phyloP scores from a whole-genome alignment of 1,284 basidiomycete species.

The Boletus holoroseus region DNA sequence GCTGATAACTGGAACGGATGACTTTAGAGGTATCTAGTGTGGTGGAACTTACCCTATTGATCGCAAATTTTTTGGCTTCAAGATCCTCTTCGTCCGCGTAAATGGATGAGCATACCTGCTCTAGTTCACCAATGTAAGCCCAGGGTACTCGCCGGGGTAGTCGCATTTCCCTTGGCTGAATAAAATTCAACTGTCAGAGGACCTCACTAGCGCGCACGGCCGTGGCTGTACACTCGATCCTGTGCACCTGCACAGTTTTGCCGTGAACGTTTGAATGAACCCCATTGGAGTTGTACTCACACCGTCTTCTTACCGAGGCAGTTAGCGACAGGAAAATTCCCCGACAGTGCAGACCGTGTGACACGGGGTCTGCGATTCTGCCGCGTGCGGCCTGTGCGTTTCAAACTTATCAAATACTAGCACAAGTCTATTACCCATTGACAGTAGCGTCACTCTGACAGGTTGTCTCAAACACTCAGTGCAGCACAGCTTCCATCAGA shows the following conservation, averaged over 20 bases:
- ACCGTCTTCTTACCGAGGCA: too few relatives aligned
- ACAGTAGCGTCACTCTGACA: neutral
- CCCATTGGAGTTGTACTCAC: too few relatives aligned
- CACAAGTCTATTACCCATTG: neutral
- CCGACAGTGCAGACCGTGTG: too few relatives aligned
- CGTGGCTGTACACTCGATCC: neutral
- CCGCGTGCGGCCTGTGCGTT: neutral
- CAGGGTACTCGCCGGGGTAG: slow-evolving; percentile 83
- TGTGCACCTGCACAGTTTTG: too few relatives aligned
- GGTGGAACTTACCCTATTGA: slow-evolving; percentile 60
- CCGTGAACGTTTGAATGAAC: too few relatives aligned
- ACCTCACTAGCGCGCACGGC: neutral
- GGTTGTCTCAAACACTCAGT: neutral
- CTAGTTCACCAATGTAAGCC: slow-evolving; percentile 69
- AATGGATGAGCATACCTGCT: slow-evolving; percentile 77
- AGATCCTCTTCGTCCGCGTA: slow-evolving; percentile 64
- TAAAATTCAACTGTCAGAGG: neutral
- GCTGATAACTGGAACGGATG: slow-evolving; percentile 57
- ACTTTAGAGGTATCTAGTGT: neutral
- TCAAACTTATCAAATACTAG: neutral
- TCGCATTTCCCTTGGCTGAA: slow-evolving; percentile 46
- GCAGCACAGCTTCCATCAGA: slow-evolving; percentile 13
- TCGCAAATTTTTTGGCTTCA: slow-evolving; percentile 53
- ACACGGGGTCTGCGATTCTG: neutral
- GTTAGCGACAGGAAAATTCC: too few relatives aligned